Base-by-base conservation (phyloP, 345 rosid genomes). In the Firmiana major region DNA sequence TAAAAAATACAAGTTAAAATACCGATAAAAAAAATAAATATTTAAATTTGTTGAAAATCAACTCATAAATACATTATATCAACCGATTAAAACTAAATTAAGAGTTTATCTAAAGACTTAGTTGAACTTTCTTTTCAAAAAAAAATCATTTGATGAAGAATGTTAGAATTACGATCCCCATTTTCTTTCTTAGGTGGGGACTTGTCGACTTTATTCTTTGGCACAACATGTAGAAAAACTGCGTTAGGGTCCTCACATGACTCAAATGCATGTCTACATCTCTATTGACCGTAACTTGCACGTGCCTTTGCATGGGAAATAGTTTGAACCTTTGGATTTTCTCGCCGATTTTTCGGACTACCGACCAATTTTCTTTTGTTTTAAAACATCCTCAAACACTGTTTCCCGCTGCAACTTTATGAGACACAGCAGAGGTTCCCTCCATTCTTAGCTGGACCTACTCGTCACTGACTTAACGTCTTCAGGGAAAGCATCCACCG, bases 401-500 rank as follows among this genome's bases (percentile, higher is more conserved):
- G 51, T 65, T 38, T 76, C 22, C 49, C 59, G 60, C 78, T 45
- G 19, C 24, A 13, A 51, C 74, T 71, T 71, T 71, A 71, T 31
- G 59, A 31, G 73, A 26, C 58, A 69, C 6, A 9, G 2, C 49
- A 49, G 58, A 6, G 3, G 34, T 31, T 31, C 34, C 28, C 40
- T 24, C 38, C 74, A 46, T 49, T 5, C 59, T 7, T 51, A 17
- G 21, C 63, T 1, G 63, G 64, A 73, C 76, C 63, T 49, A 66
- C 71, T 31, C 34, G 3, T 3, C 16, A 3, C 49, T 21, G 31
- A 66, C 48, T 67, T 9, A 42, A 9, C 17, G 28, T 10, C 53
- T 11, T 68, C 36, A 68, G 9, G 0, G 0, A 24, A 49, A 49
- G 22, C 10, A 16, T 17, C 19, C 59, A 62, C 10, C 48, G 6